Evolutionary conservation across 176 grass and related monocot species (phyloP), one percentile per base, ranked within the genome.

Genomic region (Puya raimondii): DNA sequence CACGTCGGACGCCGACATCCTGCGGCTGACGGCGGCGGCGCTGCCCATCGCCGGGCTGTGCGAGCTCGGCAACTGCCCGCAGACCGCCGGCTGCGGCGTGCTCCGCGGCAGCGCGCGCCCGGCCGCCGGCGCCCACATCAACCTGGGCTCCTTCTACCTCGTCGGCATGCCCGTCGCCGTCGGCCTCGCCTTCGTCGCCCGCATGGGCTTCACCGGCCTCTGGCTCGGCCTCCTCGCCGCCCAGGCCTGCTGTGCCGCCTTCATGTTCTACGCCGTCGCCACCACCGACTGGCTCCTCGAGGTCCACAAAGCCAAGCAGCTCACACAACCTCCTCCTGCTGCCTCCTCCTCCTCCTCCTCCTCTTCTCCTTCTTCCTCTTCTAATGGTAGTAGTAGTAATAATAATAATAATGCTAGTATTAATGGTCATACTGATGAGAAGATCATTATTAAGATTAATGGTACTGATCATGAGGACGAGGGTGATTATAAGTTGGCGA

Each of bases 31-130:
- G 2, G 75, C 87, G 2, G 74, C 87, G 54, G 95, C 95, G 16
- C 88, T 99, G 74, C 95, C 95, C 6, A 94, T 99, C 71, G 85
- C 87, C 8, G 95, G 95, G 1, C 84, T 99, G 58, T 99, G 95
- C 80, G 95, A 99, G 87, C 80, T 99, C 49, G 95, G 95, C 23
- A 99, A 99, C 49, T 93, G 88, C 79, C 95, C 90, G 48, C 95
- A 99, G 80, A 99, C 90, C 18, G 85, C 84, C 0, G 89, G 90
- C 21, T 99, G 95, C 81, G 95, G 95, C 50, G 90, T 99, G 26
- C 81, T 99, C 17, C 76, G 95, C 3, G 95, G 95, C 9, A 94
- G 87, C 71, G 95, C 95, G 3, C 72, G 87, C 20, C 94, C 94
- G 0, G 74, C 58, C 48, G 85, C 74, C 23, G 95, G 95, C 22